Evolutionary conservation across 2,329 filamentous ascomycete species (phyloP).

Genomic region (Aureobasidium pullulans): DNA sequence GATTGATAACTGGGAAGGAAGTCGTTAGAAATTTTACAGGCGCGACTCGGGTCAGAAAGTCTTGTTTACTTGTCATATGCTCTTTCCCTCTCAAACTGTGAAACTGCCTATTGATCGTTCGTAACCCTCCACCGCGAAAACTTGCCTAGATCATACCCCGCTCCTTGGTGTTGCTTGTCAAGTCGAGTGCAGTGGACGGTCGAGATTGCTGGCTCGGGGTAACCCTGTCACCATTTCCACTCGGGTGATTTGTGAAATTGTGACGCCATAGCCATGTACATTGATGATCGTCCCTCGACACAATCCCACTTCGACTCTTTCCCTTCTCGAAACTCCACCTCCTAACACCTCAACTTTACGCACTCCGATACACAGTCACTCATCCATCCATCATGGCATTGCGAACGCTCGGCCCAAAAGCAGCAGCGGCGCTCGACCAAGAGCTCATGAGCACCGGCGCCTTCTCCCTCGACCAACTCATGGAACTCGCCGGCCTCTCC

Average conservation of each 20-base stretch:
- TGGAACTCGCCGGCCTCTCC: conserved; percentile 90
- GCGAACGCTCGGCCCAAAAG: conserved; percentile 43
- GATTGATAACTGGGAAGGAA: not conserved
- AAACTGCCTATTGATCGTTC: too few relatives aligned
- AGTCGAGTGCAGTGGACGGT: too few relatives aligned
- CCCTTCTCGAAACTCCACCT: not conserved
- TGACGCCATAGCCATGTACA: not conserved
- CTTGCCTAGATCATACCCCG: too few relatives aligned
- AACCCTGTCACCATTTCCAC: not conserved
- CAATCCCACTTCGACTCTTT: not conserved
- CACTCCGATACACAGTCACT: not conserved
- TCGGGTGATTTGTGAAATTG: not conserved
- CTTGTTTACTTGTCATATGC: not conserved
- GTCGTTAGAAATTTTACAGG: not conserved
- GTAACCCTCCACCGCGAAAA: too few relatives aligned
- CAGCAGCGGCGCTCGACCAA: conserved; percentile 80
- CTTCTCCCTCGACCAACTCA: conserved; percentile 92
- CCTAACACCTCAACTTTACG: too few relatives aligned
- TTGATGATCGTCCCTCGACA: not conserved
- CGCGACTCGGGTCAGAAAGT: not conserved
- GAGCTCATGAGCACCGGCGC: conserved; percentile 86
- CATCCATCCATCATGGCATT: not conserved
- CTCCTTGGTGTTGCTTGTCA: too few relatives aligned
- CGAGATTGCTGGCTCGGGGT: not conserved
- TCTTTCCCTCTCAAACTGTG: too few relatives aligned